Conservation (phyloP, 2,329 filamentous ascomycete species). For the Fusarium scirpi region DNA sequence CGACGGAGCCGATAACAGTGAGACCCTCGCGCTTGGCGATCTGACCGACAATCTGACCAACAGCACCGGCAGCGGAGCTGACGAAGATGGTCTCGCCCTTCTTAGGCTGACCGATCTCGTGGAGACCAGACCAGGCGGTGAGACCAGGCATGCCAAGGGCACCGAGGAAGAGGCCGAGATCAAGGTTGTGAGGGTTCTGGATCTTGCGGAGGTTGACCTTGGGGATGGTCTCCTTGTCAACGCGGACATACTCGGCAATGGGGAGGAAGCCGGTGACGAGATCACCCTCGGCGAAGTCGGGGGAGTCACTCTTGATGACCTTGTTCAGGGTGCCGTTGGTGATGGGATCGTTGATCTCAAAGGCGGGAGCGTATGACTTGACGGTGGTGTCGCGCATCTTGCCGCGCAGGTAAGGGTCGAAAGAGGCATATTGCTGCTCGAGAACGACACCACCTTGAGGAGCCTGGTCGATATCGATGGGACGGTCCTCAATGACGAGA, state of each 20-base stretch:
- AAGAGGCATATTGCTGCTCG: conserved; percentile 79
- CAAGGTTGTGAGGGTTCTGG: conserved; percentile 76
- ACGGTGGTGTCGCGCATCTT: conserved; percentile 73
- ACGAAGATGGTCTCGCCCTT: conserved; percentile 83
- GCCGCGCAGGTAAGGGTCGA: conserved; percentile 87
- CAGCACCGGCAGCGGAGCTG: conserved; percentile 81
- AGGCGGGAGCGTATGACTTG: conserved; percentile 70
- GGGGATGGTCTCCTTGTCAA: conserved; percentile 58
- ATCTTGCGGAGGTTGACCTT: conserved; percentile 62
- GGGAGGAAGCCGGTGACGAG: conserved; percentile 68
- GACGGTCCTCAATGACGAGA: conserved; percentile 73
- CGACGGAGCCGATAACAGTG: conserved; percentile 82
- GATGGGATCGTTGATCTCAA: conserved; percentile 72
- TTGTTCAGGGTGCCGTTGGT: conserved; percentile 72
- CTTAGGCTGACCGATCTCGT: conserved; percentile 73
- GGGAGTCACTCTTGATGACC: conserved; percentile 76
- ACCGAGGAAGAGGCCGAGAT: conserved; percentile 77
- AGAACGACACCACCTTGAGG: conserved; percentile 75
- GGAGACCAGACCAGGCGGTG: conserved; percentile 77
- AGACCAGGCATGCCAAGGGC: conserved; percentile 72
- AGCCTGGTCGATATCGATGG: conserved; percentile 71
- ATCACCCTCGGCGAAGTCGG: conserved; percentile 74
- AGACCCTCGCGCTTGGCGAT: conserved; percentile 85
- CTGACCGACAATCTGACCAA: conserved; percentile 86
- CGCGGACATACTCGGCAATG: conserved; percentile 75